These are phyloP conservation scores for Rhynchosporium agropyri DNA, from an alignment of 2,329 filamentous ascomycete genomes.

Conservation along the genomic window DNA sequence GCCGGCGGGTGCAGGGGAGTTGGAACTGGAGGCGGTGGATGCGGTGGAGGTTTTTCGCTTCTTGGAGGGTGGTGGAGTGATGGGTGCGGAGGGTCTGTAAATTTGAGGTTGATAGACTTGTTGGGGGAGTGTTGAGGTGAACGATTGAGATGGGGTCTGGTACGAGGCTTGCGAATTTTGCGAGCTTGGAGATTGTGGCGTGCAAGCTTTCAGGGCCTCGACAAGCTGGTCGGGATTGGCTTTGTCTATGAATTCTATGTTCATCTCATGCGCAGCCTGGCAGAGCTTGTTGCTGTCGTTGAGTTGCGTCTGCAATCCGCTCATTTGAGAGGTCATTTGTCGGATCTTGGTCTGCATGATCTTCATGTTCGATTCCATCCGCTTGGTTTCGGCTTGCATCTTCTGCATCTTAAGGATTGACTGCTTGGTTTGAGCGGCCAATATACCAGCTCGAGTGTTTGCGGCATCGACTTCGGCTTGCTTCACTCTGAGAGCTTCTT, in stretches of 20 bases:
- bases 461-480: not conserved
- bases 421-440: no score
- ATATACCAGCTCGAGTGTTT: no score
- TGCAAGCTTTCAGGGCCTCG: not conserved
- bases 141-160: not conserved
- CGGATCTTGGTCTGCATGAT: not conserved
- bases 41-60: not conserved
- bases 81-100: no score
- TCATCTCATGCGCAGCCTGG: not conserved
- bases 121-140: not conserved
- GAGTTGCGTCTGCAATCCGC: not conserved
- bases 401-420: not conserved
- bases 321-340: not conserved
- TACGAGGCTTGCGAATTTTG: not conserved
- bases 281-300: not conserved
- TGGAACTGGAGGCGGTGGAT: not conserved
- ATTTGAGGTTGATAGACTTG: no score
- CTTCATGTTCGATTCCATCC: not conserved
- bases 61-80: conserved; percentile 1
- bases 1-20: no score
- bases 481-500: not conserved
- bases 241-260: not conserved
- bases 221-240: not conserved
- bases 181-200: not conserved
- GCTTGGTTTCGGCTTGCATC: not conserved